Evolutionary conservation across 805 yeast genomes (phyloP).

Genomic region (Saccharomycopsis vini): DNA sequence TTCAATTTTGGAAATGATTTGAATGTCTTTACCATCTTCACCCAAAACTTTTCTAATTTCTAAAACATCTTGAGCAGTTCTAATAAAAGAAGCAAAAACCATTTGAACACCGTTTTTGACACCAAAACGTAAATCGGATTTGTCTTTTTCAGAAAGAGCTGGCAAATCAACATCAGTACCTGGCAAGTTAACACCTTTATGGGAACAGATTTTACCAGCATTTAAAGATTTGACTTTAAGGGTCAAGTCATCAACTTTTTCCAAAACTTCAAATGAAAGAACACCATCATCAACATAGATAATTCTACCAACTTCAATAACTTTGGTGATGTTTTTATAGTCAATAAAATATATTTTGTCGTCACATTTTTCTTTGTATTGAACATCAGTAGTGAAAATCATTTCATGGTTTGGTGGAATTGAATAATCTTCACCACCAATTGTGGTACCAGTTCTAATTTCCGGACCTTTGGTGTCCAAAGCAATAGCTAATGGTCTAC

Average conservation of each 20-base stretch:
- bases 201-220: conserved; percentile 92
- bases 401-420: conserved; percentile 80
- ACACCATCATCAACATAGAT: conserved; percentile 98
- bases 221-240: conserved; percentile 83
- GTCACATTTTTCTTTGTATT: conserved; percentile 61
- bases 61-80: conserved; percentile 83
- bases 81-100: conserved; percentile 97
- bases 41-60: conserved; percentile 92
- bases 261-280: conserved; percentile 83
- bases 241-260: conserved; percentile 70
- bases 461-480: conserved; percentile 99
- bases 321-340: conserved; percentile 94
- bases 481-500: conserved; percentile 97
- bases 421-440: conserved; percentile 70
- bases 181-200: conserved; percentile 99
- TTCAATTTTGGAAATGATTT: conserved; percentile 96
- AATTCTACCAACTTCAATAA: conserved; percentile 76
- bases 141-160: conserved; percentile 95
- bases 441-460: conserved; percentile 96
- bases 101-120: conserved; percentile 96
- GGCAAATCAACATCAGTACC: conserved; percentile 98
- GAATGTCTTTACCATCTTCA: conserved; percentile 92
- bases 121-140: conserved; percentile 86
- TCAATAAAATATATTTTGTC: conserved; percentile 82
- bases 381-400: conserved; percentile 87